Base-by-base conservation (phyloP, 2,329 filamentous ascomycete genomes). In the Trichophyton mentagrophytes region DNA sequence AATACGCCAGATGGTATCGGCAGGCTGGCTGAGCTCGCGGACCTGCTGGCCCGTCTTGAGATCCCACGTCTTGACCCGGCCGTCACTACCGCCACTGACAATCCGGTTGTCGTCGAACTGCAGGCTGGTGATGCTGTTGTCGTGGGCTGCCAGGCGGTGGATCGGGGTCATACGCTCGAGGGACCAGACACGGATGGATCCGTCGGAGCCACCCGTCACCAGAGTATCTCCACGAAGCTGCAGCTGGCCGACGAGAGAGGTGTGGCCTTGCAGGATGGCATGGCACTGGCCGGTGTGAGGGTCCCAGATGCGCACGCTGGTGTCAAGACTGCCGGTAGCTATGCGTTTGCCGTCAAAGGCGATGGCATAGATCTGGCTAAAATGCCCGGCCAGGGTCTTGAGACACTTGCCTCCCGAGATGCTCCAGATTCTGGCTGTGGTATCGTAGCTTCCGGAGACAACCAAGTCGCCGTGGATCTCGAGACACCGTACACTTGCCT, bases 31-130 rank as follows among this genome's bases (percentile, higher is more conserved):
- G 47, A 99, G 82, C 74, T 99, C 93, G 63, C 93, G 85, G 22
- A 99, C 89, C 30, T 96, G 80, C 61, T 89, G 87, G 2, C 93
- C 93, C 1, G 89, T 93, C 74, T 93, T 90, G 62, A 97, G 79
- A 75, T 96, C 92, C 93, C 93, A 99, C 60, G 99, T 91, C 75
- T 97, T 99, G 65, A 99, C 93, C 59, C 93, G 83, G n/a, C 93
- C 93, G 74, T 99, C 93, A 68, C 89, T 95, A 57, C 93, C 95
- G 67, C 93, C 93, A 70, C 90, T 96, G 61, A 99, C 91, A 63
- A 99, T 93, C 60, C 93, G 84, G 25, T 88, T 91, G 70, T 96
- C 91, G 69, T 99, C 93, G 71, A 99, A 99, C 70, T 99, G 93
- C 66, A 99, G 78, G 73, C 90, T 96, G 0, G 93, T 99, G 59